These are phyloP conservation scores for Leucosporidium yakuticum DNA, from an alignment of 768 basidiomycete species.

Conservation along the genomic window DNA sequence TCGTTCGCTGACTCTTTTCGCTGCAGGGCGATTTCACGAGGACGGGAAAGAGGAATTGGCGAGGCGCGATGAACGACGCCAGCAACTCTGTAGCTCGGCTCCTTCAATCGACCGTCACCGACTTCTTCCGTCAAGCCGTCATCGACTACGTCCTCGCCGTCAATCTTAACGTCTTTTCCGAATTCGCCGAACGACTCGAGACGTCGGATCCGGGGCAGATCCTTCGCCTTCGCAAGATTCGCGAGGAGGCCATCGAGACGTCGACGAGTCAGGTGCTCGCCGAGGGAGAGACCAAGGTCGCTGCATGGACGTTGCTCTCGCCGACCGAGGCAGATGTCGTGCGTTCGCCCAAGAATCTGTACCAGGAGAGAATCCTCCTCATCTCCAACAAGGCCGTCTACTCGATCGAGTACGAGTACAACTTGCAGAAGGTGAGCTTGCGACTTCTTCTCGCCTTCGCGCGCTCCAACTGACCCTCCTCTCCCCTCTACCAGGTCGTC, in stretches of 20 bases:
- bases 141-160: constrained; percentile 63
- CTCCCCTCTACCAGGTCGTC: constrained; percentile 75
- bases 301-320: constrained; percentile 87
- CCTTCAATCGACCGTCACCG: constrained; percentile 52
- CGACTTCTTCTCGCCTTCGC: neutral
- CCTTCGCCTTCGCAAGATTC: constrained; percentile 77
- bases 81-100: constrained; percentile 84
- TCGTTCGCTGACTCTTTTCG: neutral
- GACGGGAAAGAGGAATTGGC: constrained; percentile 90
- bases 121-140: constrained; percentile 88
- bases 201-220: constrained; percentile 89
- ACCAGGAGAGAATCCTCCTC: constrained; percentile 89
- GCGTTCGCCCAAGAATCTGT: constrained; percentile 40
- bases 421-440: constrained; percentile 36
- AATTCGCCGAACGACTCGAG: constrained; percentile 80
- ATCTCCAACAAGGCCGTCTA: constrained; percentile 44
- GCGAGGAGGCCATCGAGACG: constrained; percentile 87
- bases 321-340: constrained; percentile 65
- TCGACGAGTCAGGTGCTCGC: constrained; percentile 67
- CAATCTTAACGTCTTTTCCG: constrained; percentile 79
- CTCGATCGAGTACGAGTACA: constrained; percentile 35
- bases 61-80: constrained; percentile 74
- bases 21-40: constrained; percentile 45
- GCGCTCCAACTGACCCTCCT: constrained; percentile 1
- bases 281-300: constrained; percentile 69